phyloP scores from a whole-genome alignment of 1,284 basidiomycete species.

The Flammula alnicola region DNA sequence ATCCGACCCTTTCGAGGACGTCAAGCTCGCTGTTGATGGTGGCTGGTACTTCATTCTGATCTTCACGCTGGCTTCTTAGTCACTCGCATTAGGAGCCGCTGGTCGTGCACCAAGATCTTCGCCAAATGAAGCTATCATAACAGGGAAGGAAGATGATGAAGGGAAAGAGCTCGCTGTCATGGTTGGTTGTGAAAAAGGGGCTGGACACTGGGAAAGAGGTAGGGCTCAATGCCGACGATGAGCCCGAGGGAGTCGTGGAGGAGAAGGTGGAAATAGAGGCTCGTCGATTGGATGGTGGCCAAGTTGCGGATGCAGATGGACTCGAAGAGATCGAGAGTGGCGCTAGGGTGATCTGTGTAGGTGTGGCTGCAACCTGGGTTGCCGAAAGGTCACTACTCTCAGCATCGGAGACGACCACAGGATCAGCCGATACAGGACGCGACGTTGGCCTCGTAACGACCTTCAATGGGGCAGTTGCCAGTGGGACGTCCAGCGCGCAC shows the following conservation, averaged over 20 bases:
- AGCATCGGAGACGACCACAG: neutral
- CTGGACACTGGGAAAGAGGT: slow-evolving; percentile 8
- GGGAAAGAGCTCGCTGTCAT: slow-evolving; percentile 23
- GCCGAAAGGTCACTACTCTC: neutral
- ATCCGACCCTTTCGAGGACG: neutral
- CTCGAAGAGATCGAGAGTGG: slow-evolving; percentile 1
- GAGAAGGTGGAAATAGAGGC: slow-evolving; percentile 6
- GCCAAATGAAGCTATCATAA: neutral
- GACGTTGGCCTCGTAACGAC: neutral
- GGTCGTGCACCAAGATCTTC: neutral
- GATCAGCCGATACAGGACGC: neutral
- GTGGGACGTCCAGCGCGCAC: neutral
- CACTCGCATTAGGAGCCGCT: neutral
- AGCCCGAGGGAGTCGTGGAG: slow-evolving; percentile 7
- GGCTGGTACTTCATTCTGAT: neutral
- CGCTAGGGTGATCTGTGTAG: neutral
- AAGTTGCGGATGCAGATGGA: neutral
- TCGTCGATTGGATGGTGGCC: neutral
- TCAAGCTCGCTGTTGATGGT: neutral
- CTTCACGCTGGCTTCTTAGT: neutral
- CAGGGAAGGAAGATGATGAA: slow-evolving; percentile 13
- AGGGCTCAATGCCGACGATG: slow-evolving; percentile 12
- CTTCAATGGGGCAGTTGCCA: neutral
- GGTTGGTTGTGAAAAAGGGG: slow-evolving; percentile 15
- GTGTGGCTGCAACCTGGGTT: neutral